Base-by-base conservation (phyloP, 2,329 filamentous ascomycete species). In the Fusarium dlaminii region DNA sequence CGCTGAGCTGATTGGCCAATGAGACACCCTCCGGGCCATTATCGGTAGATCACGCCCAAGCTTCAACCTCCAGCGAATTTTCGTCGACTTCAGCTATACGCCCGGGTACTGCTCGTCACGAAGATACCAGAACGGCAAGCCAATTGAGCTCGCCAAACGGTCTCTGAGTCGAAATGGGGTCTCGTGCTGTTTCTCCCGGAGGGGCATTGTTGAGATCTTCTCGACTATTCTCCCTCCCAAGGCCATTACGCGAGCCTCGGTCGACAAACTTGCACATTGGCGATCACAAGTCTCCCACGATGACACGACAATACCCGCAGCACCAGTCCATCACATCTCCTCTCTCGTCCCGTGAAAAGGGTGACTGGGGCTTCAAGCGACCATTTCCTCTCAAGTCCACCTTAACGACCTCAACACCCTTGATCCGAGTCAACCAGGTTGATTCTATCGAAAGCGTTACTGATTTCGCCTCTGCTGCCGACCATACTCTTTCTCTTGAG, bases 291-390 rank as follows among this genome's bases (percentile, higher is more conserved):
- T 83, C 82, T 39, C 68, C 78, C n/a, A 83, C 82, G 55, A 82
- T 82, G 78, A 98, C 96, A 20, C 87, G 90, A 68, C 89, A 90
- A 36, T 93, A 92, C 83, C 96, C 96, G n/a, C 94, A 91, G 59
- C 89, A 93, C 81, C 93, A 96, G 80, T 90, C 95, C 70, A 93
- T 98, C 80, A 91, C 92, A 20, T 95, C 94, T 1, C 92, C 94
- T 11, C 85, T 88, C 49, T 88, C 90, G 24, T 95, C 95, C 13
- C 88, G 94, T 30, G 85, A 87, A 45, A 90, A 90, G 79, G 96
- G 96, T 40, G 96, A 98, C 80, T 98, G 96, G 95, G 96, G 96
- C 20, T 86, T 98, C 77, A 98, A 98, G 85, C 88, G 96, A 63
- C 88, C 94, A 3, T 86, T 98, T 11, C 96, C 96, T 4, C 84